A percentile compares a stretch with the other conserved stretches of the same genome.
These are phyloP conservation scores for Trypanosoma brucei DNA, from an alignment of 208 protist genomes.

Conservation along the genomic window DNA sequence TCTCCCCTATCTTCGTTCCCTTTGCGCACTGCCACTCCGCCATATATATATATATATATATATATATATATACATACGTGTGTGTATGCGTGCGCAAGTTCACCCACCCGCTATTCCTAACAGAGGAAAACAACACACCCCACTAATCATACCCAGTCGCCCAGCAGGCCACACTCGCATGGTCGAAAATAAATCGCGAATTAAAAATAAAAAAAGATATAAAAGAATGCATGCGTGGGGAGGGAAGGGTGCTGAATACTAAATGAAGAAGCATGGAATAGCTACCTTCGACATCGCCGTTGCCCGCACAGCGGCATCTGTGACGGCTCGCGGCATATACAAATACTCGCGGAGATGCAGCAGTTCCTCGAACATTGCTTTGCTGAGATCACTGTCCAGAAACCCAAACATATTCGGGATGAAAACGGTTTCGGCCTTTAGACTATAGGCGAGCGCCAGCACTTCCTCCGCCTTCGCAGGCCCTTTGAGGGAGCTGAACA, in stretches of 20 bases:
- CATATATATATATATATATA: too few species aligned
- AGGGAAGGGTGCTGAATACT: not conserved
- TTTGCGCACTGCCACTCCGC: too few species aligned
- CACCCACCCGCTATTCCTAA: too few species aligned
- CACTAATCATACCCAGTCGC: too few species aligned
- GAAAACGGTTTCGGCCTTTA: conserved; percentile 51
- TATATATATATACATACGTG: too few species aligned
- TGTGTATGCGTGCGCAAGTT: too few species aligned
- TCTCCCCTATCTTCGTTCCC: too few species aligned
- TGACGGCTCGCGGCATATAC: conserved; percentile 35
- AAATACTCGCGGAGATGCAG: conserved; percentile 46
- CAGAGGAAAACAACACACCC: too few species aligned
- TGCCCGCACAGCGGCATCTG: conserved; percentile 25
- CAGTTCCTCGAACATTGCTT: conserved; percentile 76
- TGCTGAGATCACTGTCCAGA: conserved; percentile 75
- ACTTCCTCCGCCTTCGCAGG: conserved; percentile 62
- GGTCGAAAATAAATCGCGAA: too few species aligned
- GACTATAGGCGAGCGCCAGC: conserved; percentile 43
- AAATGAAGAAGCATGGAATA: conserved; percentile 51
- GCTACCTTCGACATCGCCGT: conserved; percentile 53
- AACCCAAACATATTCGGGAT: conserved; percentile 75
- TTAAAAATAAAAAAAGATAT: not conserved
- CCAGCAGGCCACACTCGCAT: too few species aligned
- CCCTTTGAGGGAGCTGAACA: conserved; percentile 53
- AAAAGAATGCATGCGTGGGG: not conserved